These are phyloP conservation scores for Ilyonectria destructans DNA, from an alignment of 2,329 filamentous ascomycete species.

Conservation along the genomic window DNA sequence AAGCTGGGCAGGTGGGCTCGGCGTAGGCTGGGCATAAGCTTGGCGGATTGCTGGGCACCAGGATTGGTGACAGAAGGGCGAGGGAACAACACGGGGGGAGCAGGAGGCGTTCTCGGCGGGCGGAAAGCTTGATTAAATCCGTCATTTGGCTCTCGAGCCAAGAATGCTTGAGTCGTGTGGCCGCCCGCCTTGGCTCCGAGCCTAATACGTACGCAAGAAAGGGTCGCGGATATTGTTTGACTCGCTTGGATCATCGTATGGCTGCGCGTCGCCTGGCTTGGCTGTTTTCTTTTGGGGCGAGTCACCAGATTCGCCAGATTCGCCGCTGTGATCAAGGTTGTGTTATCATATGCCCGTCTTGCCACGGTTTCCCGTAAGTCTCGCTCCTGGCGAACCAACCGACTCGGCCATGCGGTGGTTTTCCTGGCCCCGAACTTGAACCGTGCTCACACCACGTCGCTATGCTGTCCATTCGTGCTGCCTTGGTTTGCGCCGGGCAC, in stretches of 20 bases:
- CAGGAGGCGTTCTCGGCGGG: slow-evolving; percentile 21
- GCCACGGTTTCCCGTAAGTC: not conserved
- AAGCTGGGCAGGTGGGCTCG: too few species aligned
- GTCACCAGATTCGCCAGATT: not conserved
- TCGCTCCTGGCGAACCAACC: not conserved
- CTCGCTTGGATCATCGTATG: slow-evolving; percentile 3
- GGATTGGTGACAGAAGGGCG: not conserved
- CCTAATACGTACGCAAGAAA: slow-evolving; percentile 9
- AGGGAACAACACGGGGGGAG: slow-evolving; percentile 3
- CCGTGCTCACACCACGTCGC: not conserved
- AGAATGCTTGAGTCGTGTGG: slow-evolving; percentile 42
- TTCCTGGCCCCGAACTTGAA: not conserved
- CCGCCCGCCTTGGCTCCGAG: slow-evolving; percentile 42
- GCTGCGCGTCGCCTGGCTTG: slow-evolving; percentile 19
- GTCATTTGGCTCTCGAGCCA: slow-evolving; percentile 7
- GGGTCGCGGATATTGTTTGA: slow-evolving; percentile 17
- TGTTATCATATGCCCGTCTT: not conserved
- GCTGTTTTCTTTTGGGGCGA: not conserved
- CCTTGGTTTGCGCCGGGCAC: slow-evolving; percentile 8
- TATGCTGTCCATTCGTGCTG: not conserved
- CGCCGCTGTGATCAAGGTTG: not conserved
- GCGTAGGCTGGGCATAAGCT: slow-evolving; percentile 14
- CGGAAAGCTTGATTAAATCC: slow-evolving; percentile 47
- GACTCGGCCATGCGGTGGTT: not conserved
- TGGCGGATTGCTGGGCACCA: slow-evolving; percentile 8